A percentile compares a stretch with the other conserved stretches of the same genome.
phyloP scores from a whole-genome alignment of 106 monocot genomes.

The Dendrobium catenatum region DNA sequence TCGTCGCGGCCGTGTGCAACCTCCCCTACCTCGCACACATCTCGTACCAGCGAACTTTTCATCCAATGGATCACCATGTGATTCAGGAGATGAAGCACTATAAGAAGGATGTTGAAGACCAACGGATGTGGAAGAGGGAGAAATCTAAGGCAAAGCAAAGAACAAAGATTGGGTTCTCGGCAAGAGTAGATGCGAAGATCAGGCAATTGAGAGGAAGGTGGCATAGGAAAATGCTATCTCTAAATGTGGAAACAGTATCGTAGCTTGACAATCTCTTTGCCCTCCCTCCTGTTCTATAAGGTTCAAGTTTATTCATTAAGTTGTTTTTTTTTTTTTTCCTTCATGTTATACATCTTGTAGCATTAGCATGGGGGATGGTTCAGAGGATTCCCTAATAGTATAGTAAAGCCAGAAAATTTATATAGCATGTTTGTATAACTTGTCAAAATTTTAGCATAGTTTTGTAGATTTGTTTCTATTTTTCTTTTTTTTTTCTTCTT shows the following conservation, averaged over 20 bases:
- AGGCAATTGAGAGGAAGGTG: conserved; percentile 34
- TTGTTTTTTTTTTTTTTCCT: background rate
- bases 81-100: conserved; percentile 71
- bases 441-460: background rate
- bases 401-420: background rate
- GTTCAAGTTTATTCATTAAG: background rate
- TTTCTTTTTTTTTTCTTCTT: no score
- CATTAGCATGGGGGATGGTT: background rate
- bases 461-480: background rate
- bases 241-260: conserved; percentile 21
- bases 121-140: conserved; percentile 65
- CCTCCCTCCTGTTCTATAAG: background rate
- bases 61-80: conserved; percentile 70
- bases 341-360: background rate
- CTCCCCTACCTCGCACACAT: conserved; percentile 54
- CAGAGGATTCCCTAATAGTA: background rate
- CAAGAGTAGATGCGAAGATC: conserved; percentile 64
- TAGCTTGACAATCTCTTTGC: background rate
- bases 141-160: conserved; percentile 47
- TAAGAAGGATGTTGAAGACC: conserved; percentile 59
- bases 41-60: conserved; percentile 40
- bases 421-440: background rate
- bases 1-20: conserved; percentile 41
- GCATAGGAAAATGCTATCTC: conserved; percentile 25
- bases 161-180: conserved; percentile 60